Conservation (phyloP, 2,329 filamentous ascomycete species). For the Fusarium staphyleae region DNA sequence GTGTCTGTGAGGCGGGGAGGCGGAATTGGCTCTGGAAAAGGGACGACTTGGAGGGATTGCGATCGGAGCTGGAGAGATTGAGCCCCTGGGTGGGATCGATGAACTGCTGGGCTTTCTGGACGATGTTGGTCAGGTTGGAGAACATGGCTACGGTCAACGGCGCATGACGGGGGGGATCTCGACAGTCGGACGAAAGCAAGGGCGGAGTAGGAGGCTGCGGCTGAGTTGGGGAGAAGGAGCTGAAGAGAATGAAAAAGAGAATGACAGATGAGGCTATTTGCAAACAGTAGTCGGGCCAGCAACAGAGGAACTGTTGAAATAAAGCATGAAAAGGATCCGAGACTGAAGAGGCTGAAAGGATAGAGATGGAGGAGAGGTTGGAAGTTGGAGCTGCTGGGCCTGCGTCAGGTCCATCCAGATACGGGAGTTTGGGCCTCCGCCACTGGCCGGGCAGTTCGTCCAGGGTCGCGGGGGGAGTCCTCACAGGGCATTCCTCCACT, state of each 20-base stretch:
- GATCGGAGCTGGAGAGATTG: constrained; percentile 75
- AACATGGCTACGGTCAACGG: constrained; percentile 59
- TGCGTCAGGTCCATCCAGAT: constrained; percentile 24
- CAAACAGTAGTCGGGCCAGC: background rate
- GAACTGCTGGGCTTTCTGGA: constrained; percentile 94
- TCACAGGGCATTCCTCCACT: constrained; percentile 28
- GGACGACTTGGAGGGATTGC: constrained; percentile 86
- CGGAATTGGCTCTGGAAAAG: constrained; percentile 97
- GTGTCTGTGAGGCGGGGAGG: constrained; percentile 88
- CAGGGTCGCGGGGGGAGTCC: constrained; percentile 22
- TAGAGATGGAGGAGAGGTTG: constrained; percentile 18
- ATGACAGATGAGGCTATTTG: background rate
- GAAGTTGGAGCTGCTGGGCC: constrained; percentile 20
- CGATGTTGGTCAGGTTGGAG: constrained; percentile 75
- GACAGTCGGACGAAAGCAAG: constrained; percentile 20
- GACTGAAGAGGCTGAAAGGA: constrained; percentile 22
- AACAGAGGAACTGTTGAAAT: constrained; percentile 5
- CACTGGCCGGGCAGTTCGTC: constrained; percentile 15
- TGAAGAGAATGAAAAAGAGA: constrained; percentile 1
- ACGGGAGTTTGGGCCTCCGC: constrained; percentile 19
- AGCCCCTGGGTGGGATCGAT: constrained; percentile 87
- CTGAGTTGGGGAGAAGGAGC: constrained; percentile 11
- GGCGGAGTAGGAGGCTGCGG: constrained; percentile 24
- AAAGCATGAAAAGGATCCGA: constrained; percentile 2
- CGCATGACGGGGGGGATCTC: constrained; percentile 47